phyloP scores from a whole-genome alignment of 2,329 filamentous ascomycete species.

The Colletotrichum abscissum region DNA sequence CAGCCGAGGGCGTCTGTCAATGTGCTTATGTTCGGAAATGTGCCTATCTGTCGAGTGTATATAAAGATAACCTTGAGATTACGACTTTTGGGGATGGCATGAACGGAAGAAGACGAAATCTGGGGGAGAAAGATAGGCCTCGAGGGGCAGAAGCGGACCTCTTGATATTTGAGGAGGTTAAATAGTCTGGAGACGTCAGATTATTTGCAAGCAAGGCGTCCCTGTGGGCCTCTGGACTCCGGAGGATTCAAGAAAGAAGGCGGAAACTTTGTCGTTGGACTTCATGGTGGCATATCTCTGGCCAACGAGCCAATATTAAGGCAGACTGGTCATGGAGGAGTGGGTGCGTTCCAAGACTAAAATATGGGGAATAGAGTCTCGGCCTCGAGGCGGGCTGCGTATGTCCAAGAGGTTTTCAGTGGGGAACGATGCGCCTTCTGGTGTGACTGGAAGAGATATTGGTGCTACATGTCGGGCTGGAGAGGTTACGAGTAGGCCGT shows the following conservation, averaged over 20 bases:
- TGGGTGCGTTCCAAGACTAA: constrained; percentile 29
- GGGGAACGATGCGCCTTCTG: not conserved
- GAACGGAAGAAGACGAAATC: not conserved
- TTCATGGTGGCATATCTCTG: constrained; percentile 2
- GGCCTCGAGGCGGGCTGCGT: not conserved
- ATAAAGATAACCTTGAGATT: not conserved
- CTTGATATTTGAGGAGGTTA: not conserved
- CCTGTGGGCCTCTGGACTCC: not conserved
- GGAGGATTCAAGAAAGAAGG: constrained; percentile 1
- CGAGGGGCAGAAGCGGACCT: not conserved
- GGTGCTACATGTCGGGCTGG: not conserved
- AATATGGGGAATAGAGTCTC: not conserved
- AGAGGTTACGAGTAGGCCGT: not conserved
- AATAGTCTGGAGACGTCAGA: not conserved
- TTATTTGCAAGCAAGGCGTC: not conserved
- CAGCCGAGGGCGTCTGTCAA: not conserved
- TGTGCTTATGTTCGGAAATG: not conserved
- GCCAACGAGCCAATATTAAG: constrained; percentile 11
- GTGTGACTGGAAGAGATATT: not conserved
- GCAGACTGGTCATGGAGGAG: constrained; percentile 18
- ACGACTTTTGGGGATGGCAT: not conserved
- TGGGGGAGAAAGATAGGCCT: not conserved
- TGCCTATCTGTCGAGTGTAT: not conserved
- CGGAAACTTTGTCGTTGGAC: not conserved
- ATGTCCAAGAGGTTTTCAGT: not conserved